Evolutionary conservation across 2,329 filamentous ascomycete species (phyloP).

Genomic region (Ophidiomyces ophidiicola): DNA sequence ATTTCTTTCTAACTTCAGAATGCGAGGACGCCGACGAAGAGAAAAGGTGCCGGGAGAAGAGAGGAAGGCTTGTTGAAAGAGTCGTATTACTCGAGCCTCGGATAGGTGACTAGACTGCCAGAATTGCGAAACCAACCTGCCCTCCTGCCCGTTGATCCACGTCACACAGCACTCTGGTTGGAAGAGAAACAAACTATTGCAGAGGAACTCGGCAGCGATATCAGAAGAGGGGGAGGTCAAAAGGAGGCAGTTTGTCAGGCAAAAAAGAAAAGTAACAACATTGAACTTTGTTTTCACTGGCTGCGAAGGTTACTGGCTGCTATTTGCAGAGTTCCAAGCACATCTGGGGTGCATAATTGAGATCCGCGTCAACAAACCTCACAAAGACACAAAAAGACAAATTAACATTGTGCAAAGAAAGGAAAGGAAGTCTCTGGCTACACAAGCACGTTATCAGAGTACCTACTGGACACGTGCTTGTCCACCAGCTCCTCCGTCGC

Average conservation of each 20-base stretch:
- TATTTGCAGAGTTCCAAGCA: too few species aligned
- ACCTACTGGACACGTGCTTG: background rate
- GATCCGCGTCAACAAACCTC: too few species aligned
- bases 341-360: too few species aligned
- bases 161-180: slow-evolving; percentile 6
- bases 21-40: background rate
- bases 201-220: too few species aligned
- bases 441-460: background rate
- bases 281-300: too few species aligned
- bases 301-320: too few species aligned
- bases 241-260: background rate
- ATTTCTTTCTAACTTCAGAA: slow-evolving; percentile 1
- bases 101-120: background rate
- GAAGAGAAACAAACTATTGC: slow-evolving; percentile 3
- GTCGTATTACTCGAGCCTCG: background rate
- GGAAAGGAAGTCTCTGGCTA: background rate
- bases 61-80: slow-evolving; percentile 1
- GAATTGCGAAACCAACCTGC: slow-evolving; percentile 2
- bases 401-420: too few species aligned
- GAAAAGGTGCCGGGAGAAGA: background rate
- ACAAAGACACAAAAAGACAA: too few species aligned
- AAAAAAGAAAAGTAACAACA: background rate
- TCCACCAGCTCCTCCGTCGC: background rate
- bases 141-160: slow-evolving; percentile 7
- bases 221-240: too few species aligned